phyloP scores from a whole-genome alignment of 83 land plant species.

The Picea abies region DNA sequence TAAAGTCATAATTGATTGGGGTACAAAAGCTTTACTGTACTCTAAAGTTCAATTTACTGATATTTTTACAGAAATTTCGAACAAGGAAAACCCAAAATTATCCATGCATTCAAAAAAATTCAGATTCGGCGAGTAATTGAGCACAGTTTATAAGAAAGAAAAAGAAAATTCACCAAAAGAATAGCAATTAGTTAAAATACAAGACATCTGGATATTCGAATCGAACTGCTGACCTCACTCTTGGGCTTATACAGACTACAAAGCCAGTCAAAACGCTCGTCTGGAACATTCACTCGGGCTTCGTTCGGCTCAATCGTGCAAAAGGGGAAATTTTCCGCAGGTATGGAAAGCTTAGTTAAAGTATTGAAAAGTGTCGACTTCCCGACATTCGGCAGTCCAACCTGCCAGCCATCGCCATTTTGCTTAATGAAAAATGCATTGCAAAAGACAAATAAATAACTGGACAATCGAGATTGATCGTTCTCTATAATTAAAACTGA shows the following conservation, averaged over 20 bases:
- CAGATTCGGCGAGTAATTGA: too few relatives aligned
- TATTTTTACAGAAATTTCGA: too few relatives aligned
- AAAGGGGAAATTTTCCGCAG: slow-evolving; percentile 98
- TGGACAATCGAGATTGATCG: background rate
- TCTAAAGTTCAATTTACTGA: too few relatives aligned
- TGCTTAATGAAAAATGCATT: background rate
- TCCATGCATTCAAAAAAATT: too few relatives aligned
- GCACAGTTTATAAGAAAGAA: background rate
- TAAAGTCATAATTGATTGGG: too few relatives aligned
- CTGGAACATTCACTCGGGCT: slow-evolving; percentile 93
- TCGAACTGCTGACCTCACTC: slow-evolving; percentile 77
- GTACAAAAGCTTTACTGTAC: too few relatives aligned
- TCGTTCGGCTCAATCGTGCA: slow-evolving; percentile 99
- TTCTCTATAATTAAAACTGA: background rate
- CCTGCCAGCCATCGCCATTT: slow-evolving; percentile 43
- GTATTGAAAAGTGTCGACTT: slow-evolving; percentile 99
- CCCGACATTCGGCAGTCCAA: slow-evolving; percentile 99
- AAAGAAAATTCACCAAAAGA: background rate
- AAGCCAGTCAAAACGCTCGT: slow-evolving; percentile 99
- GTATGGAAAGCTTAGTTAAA: slow-evolving; percentile 93
- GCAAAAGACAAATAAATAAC: background rate
- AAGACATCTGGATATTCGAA: background rate
- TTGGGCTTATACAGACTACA: slow-evolving; percentile 89
- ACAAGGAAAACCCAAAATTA: too few relatives aligned
- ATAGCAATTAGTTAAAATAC: slow-evolving; percentile 11